Base-by-base conservation (phyloP, 768 basidiomycete genomes). In the Pleurotus platypus region DNA sequence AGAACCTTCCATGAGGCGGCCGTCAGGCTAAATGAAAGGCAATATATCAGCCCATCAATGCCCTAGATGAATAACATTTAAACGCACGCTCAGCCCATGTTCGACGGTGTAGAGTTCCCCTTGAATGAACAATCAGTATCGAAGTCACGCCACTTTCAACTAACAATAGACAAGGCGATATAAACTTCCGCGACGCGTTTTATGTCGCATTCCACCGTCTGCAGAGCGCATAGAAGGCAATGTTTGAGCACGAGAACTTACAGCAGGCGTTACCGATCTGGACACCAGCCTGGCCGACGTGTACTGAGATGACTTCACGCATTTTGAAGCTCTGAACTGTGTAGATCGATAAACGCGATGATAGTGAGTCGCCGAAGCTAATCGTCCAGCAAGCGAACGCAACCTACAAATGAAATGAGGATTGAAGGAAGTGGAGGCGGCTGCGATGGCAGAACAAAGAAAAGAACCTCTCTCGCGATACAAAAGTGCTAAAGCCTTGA, bases 61-160 rank as follows among this genome's bases (percentile, higher is more conserved):
- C 5, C 12, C 54, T 46, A 55, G 51, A 40, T 49, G 5, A 40
- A 13, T 51, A 35, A 39, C 15, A 59, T 5, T 27, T 59, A 66
- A 24, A 81, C 88, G 76, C 72, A 97, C 96, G 73, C 90, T 95
- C 59, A 99, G 80, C 70, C 95, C 95, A 75, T 98, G 97, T 75
- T 99, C 97, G 66, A 97, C 87, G 68, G 94, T 97, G 80, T 99
- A 99, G 60, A 98, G 85, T 77, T 98, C 96, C 96, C 92, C 92
- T 94, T 71, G 22, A 59, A 68, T 69, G 66, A 68, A 55, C 26
- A 56, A 61, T 40, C 27, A 16, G 75, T 66, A 74, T 71, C 66
- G 42, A 49, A 43, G 49, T 49, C 47, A 67, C 61, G 63, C 67
- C 62, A 69, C 67, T 66, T 69, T 63, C 42, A 15, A 57, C 58